Conservation (phyloP, 2,329 filamentous ascomycete species). For the Fusarium sp. region DNA sequence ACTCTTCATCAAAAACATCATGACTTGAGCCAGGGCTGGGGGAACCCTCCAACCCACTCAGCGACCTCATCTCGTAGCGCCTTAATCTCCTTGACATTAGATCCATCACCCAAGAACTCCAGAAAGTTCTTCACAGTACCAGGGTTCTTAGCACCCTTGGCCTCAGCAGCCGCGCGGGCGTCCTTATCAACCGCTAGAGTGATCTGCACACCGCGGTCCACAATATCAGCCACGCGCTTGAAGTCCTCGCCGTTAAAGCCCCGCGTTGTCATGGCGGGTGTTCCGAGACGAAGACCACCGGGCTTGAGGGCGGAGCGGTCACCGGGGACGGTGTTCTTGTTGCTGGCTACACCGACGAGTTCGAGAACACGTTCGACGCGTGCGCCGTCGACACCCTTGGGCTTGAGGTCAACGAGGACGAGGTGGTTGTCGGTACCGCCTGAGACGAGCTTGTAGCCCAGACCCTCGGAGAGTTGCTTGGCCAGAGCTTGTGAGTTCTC, state of each 20-base stretch:
- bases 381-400: conserved; percentile 83
- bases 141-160: conserved; percentile 71
- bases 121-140: conserved; percentile 72
- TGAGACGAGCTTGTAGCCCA: conserved; percentile 87
- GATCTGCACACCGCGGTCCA: conserved; percentile 81
- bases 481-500: conserved; percentile 88
- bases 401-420: conserved; percentile 88
- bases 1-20: conserved; percentile 21
- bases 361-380: conserved; percentile 89
- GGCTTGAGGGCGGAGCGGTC: conserved; percentile 92
- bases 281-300: conserved; percentile 88
- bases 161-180: conserved; percentile 71
- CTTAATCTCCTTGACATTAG: conserved; percentile 72
- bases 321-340: conserved; percentile 97
- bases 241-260: conserved; percentile 89
- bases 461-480: conserved; percentile 67
- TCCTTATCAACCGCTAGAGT: conserved; percentile 77
- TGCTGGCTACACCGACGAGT: conserved; percentile 89
- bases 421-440: conserved; percentile 97
- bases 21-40: conserved; percentile 44
- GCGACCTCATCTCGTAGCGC: conserved; percentile 74
- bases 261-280: conserved; percentile 94
- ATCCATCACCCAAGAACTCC: conserved; percentile 72
- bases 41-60: conserved; percentile 70
- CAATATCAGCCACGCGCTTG: conserved; percentile 80